phyloP scores from a whole-genome alignment of 2,329 filamentous ascomycete genomes.

The Pezicula radicicola region DNA sequence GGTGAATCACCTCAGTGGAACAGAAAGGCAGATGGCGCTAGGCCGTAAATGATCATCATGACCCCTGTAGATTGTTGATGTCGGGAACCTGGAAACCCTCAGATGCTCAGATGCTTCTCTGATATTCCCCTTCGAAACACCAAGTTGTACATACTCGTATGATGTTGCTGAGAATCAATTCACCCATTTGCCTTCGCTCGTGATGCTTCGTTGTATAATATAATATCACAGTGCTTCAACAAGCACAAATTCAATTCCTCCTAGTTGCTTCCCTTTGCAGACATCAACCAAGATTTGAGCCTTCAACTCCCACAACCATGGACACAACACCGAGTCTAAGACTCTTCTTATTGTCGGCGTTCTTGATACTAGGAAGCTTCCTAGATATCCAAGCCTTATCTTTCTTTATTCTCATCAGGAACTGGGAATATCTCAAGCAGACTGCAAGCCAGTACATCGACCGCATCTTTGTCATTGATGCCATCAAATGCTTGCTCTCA shows the following conservation, averaged over 20 bases:
- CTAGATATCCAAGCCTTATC: slow-evolving; percentile 1
- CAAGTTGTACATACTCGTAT: background rate
- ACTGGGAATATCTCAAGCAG: slow-evolving; percentile 4
- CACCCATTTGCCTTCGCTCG: background rate
- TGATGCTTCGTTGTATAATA: background rate
- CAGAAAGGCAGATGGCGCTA: background rate
- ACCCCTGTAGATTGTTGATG: background rate
- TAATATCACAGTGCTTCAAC: too few species aligned
- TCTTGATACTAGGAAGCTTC: background rate
- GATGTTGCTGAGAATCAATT: background rate
- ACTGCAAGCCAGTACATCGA: slow-evolving; percentile 7
- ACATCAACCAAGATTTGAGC: background rate
- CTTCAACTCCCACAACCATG: background rate
- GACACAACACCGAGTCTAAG: background rate
- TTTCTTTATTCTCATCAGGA: slow-evolving; percentile 4
- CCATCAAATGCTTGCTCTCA: background rate
- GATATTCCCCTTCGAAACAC: background rate
- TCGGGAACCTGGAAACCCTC: background rate
- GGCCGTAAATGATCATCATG: background rate
- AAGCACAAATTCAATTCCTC: too few species aligned
- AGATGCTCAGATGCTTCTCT: background rate
- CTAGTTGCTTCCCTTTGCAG: background rate
- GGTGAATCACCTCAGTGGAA: slow-evolving; percentile 19
- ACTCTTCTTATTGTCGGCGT: background rate
- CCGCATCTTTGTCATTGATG: slow-evolving; percentile 6